These are phyloP conservation scores for Cucumis cinereus DNA, from an alignment of 306 rosid species.

Conservation along the genomic window DNA sequence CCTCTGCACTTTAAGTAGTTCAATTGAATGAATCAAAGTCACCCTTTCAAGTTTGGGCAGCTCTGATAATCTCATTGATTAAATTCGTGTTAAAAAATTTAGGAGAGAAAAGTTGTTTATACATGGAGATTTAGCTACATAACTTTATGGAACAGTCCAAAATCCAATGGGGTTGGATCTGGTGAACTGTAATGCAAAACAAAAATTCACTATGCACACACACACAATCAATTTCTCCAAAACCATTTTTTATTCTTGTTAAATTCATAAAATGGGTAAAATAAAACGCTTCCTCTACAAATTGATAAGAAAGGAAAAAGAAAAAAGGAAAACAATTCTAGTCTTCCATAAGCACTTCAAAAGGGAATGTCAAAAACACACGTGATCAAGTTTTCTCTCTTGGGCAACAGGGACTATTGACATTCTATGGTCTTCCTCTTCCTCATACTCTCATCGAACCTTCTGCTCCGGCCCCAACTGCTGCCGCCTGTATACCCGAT, in stretches of 20 bases:
- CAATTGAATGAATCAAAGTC: not conserved
- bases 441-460: constrained; percentile 35
- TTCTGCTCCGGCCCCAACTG: constrained; percentile 20
- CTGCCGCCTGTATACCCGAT: constrained; percentile 25
- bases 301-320: not conserved
- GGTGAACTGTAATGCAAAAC: not conserved
- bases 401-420: constrained; percentile 40
- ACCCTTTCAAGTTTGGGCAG: not conserved
- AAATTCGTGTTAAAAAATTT: not conserved
- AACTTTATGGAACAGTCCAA: not conserved
- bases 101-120: not conserved
- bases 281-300: no score
- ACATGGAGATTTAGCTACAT: not conserved
- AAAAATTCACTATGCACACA: not conserved
- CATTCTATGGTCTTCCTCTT: constrained; percentile 52
- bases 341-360: not conserved
- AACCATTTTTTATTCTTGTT: not conserved
- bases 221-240: not conserved
- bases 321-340: not conserved
- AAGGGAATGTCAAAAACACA: not conserved
- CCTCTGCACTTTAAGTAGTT: not conserved
- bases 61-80: not conserved
- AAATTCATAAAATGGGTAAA: not conserved
- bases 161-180: not conserved
- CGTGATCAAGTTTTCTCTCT: not conserved